These are phyloP conservation scores for Odonthalia washingtoniensis DNA, from an alignment of 31 red algal genomes.

Conservation along the genomic window DNA sequence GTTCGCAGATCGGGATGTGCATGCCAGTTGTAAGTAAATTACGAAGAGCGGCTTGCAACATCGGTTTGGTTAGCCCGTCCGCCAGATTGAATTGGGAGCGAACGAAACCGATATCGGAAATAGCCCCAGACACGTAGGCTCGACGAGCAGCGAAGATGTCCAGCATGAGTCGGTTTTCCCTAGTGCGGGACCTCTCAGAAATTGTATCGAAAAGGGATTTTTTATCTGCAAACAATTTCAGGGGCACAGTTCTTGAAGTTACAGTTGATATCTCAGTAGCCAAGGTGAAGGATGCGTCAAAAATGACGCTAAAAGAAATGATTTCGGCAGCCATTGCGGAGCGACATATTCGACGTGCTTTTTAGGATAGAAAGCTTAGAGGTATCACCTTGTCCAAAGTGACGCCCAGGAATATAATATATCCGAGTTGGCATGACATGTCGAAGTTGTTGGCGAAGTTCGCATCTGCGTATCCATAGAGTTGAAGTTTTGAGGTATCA, in stretches of 20 bases:
- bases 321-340: constrained; percentile 28
- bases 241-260: not conserved
- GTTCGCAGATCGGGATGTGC: too few species aligned
- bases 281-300: constrained; percentile 19
- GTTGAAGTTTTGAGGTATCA: not conserved
- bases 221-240: constrained; percentile 8
- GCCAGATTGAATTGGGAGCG: not conserved
- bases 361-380: constrained; percentile 26
- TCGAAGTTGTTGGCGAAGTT: constrained; percentile 45
- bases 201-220: constrained; percentile 40
- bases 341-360: constrained; percentile 30
- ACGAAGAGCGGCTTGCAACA: too few species aligned
- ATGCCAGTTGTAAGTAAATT: too few species aligned
- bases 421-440: constrained; percentile 29
- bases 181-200: constrained; percentile 15
- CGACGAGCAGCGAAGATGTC: not conserved
- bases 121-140: not conserved
- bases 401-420: constrained; percentile 32
- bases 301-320: constrained; percentile 44
- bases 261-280: not conserved
- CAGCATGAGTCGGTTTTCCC: constrained; percentile 25
- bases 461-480: constrained; percentile 33
- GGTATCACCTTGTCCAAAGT: not conserved
- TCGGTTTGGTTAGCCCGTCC: not conserved
- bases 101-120: not conserved